phyloP scores from a whole-genome alignment of 352 stramenopile genomes.

The Pythium rishiriense region DNA sequence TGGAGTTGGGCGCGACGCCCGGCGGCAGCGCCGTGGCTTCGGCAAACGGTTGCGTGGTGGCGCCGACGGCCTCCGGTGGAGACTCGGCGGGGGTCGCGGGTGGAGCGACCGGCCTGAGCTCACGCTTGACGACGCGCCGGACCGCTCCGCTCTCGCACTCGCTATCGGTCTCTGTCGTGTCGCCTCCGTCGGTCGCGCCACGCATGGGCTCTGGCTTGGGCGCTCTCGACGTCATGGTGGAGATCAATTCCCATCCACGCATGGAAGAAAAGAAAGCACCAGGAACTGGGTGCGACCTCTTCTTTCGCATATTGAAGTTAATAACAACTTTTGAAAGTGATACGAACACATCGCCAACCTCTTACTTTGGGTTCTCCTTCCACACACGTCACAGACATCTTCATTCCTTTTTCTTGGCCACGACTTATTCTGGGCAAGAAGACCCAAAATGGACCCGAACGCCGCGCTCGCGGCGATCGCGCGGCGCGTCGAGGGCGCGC shows the following conservation, averaged over 20 bases:
- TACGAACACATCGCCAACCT: too few relatives aligned
- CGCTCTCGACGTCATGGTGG: not conserved
- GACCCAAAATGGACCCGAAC: not conserved
- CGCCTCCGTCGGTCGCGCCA: not conserved
- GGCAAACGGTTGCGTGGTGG: too few relatives aligned
- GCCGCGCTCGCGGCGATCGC: not conserved
- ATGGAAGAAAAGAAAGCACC: too few relatives aligned
- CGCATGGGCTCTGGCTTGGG: not conserved
- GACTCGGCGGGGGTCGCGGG: not conserved
- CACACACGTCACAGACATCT: not conserved
- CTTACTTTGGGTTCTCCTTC: too few relatives aligned
- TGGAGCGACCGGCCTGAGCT: not conserved
- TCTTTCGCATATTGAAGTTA: too few relatives aligned
- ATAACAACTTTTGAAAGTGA: too few relatives aligned
- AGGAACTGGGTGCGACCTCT: too few relatives aligned
- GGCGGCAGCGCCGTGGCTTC: not conserved
- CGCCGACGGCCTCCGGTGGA: not conserved
- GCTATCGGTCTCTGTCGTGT: conserved; percentile 13
- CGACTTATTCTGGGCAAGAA: too few relatives aligned
- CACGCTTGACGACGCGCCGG: not conserved
- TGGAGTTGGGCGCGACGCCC: conserved; percentile 1
- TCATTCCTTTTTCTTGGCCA: too few relatives aligned
- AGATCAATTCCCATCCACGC: not conserved
- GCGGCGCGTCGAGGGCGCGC: not conserved
- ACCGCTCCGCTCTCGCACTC: not conserved